A percentile compares a stretch with the other conserved stretches of the same genome.
These are phyloP conservation scores for Cubamyces sp. DNA, from an alignment of 768 basidiomycete genomes.

Conservation along the genomic window DNA sequence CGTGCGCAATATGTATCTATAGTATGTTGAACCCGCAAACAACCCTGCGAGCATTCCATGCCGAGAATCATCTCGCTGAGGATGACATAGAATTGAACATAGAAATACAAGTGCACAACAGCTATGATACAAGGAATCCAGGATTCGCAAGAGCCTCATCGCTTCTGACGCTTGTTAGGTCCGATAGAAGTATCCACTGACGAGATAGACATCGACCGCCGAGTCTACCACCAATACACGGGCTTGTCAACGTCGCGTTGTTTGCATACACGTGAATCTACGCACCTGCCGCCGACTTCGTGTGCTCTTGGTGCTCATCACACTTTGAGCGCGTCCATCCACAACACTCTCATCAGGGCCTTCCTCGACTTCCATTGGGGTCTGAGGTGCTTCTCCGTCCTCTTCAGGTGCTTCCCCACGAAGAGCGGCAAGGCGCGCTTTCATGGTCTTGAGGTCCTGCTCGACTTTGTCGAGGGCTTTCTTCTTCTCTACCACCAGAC, in stretches of 20 bases:
- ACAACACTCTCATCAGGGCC: constrained; percentile 38
- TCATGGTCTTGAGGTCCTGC: constrained; percentile 78
- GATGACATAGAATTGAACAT: too few species aligned
- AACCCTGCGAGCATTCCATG: too few species aligned
- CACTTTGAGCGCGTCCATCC: constrained; percentile 67
- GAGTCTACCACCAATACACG: constrained; percentile 40
- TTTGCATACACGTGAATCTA: constrained; percentile 5
- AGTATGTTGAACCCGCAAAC: too few species aligned
- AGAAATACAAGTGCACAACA: not conserved
- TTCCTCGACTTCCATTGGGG: constrained; percentile 56
- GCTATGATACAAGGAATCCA: not conserved
- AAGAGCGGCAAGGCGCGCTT: constrained; percentile 49
- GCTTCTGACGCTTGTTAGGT: constrained; percentile 24
- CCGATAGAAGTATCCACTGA: constrained; percentile 68
- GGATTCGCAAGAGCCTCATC: not conserved
- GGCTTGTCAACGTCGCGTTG: constrained; percentile 6
- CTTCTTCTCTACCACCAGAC: constrained; percentile 85
- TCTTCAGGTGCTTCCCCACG: constrained; percentile 40
- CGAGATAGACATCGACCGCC: constrained; percentile 74
- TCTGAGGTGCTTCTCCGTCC: constrained; percentile 46
- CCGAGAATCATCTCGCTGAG: too few species aligned
- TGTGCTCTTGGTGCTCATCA: constrained; percentile 44
- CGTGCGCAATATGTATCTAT: too few species aligned
- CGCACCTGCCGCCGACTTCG: constrained; percentile 65
- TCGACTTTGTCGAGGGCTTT: constrained; percentile 84